These are phyloP conservation scores for Aspergillus neoniger DNA, from an alignment of 2,329 filamentous ascomycete genomes.

Conservation along the genomic window DNA sequence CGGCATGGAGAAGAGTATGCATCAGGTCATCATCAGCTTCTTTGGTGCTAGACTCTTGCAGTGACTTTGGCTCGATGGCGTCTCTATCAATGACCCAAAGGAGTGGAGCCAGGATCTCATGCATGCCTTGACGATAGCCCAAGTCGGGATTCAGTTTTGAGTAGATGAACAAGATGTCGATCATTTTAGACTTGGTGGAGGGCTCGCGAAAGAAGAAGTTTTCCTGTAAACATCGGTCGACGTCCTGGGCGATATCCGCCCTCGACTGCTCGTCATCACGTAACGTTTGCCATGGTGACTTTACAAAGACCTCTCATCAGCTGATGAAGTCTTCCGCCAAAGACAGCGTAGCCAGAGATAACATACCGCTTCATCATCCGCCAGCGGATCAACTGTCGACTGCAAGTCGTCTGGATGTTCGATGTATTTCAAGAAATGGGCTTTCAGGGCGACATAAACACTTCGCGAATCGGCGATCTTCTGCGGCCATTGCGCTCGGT, in stretches of 20 bases:
- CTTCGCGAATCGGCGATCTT: conserved; percentile 68
- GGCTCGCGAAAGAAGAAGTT: conserved; percentile 85
- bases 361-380: conserved; percentile 72
- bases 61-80: conserved; percentile 60
- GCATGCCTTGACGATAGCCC: conserved; percentile 98
- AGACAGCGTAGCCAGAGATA: conserved; percentile 31
- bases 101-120: conserved; percentile 88
- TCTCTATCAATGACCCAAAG: conserved; percentile 82
- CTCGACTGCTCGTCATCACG: conserved; percentile 81
- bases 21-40: conserved; percentile 54
- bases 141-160: conserved; percentile 86
- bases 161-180: conserved; percentile 91
- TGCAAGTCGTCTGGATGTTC: conserved; percentile 80
- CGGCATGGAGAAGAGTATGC: conserved; percentile 67
- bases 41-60: conserved; percentile 35
- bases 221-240: conserved; percentile 86
- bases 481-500: conserved; percentile 67
- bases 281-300: conserved; percentile 91
- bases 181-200: conserved; percentile 73
- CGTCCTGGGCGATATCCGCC: conserved; percentile 90
- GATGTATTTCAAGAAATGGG: conserved; percentile 78
- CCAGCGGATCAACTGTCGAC: conserved; percentile 76
- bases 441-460: conserved; percentile 70
- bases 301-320: conserved; percentile 29
- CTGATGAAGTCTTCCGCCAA: conserved; percentile 43